Evolutionary conservation across 805 yeast species (phyloP).

Genomic region (Scheffersomyces lignosus): DNA sequence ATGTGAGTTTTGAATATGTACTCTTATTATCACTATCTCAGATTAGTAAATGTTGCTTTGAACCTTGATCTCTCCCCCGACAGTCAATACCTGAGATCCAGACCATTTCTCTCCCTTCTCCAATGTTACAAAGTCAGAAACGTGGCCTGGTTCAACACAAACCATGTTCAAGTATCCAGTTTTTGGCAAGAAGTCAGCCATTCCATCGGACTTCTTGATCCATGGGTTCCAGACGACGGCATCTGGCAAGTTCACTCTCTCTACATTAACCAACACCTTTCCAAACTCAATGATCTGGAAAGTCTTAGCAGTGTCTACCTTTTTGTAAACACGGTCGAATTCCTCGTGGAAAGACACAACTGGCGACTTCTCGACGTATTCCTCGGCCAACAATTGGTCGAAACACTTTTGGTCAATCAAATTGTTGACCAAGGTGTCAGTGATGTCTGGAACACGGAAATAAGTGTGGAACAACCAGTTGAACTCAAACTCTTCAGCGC

Average conservation of each 20-base stretch:
- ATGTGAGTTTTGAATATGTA: background rate
- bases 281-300: slow-evolving; percentile 73
- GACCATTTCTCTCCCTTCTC: slow-evolving; percentile 75
- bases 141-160: slow-evolving; percentile 94
- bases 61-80: slow-evolving; percentile 60
- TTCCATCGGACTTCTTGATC: slow-evolving; percentile 75
- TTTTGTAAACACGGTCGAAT: slow-evolving; percentile 79
- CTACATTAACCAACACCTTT: slow-evolving; percentile 65
- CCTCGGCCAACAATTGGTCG: slow-evolving; percentile 70
- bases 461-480: slow-evolving; percentile 96
- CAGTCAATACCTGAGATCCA: slow-evolving; percentile 61
- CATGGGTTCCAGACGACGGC: slow-evolving; percentile 98
- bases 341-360: slow-evolving; percentile 73
- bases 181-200: slow-evolving; percentile 89
- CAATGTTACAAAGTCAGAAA: slow-evolving; percentile 62
- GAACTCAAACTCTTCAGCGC: slow-evolving; percentile 68
- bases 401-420: slow-evolving; percentile 68
- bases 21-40: no score
- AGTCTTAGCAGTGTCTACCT: slow-evolving; percentile 51
- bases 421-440: slow-evolving; percentile 75
- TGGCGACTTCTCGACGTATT: slow-evolving; percentile 72
- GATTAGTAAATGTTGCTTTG: slow-evolving; percentile 50
- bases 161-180: slow-evolving; percentile 83
- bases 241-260: slow-evolving; percentile 62
- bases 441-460: slow-evolving; percentile 71